Evolutionary conservation across 176 grass and related monocot species (phyloP).

Genomic region (Avena atlantica): DNA sequence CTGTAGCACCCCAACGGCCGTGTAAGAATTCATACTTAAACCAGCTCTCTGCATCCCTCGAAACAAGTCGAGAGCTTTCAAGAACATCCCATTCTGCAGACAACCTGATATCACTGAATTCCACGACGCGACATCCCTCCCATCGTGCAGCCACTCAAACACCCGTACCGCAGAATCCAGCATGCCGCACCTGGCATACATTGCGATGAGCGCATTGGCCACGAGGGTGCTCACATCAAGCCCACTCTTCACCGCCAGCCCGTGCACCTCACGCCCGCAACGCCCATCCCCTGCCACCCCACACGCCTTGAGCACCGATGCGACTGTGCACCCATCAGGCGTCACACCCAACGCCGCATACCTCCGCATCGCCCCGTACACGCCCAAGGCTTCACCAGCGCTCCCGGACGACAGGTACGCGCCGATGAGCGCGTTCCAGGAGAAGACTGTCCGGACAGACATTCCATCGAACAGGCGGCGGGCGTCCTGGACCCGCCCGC

Average conservation of each 20-base stretch:
- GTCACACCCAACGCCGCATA: constrained; percentile 17
- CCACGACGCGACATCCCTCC: constrained; percentile 76
- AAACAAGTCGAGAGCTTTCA: constrained; percentile 68
- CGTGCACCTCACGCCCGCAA: constrained; percentile 66
- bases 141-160: constrained; percentile 58
- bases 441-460: constrained; percentile 71
- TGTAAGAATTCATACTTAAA: constrained; percentile 76
- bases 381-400: constrained; percentile 38
- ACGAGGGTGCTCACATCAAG: constrained; percentile 63
- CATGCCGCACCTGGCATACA: constrained; percentile 80
- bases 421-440: constrained; percentile 91
- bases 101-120: constrained; percentile 80
- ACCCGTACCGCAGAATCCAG: constrained; percentile 66
- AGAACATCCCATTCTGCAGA: constrained; percentile 67
- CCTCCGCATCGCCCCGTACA: constrained; percentile 56
- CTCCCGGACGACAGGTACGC: constrained; percentile 58
- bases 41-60: constrained; percentile 66
- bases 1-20: constrained; percentile 68
- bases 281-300: constrained; percentile 39
- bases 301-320: constrained; percentile 80
- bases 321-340: constrained; percentile 82
- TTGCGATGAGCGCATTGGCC: constrained; percentile 77
- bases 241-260: constrained; percentile 57
- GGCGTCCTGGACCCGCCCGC: constrained; percentile 55
- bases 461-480: constrained; percentile 76